Percentiles rank a stretch among this genome's conserved stretches.
Conservation (phyloP, 1,284 basidiomycete species). For the Coniferiporia weirii region DNA sequence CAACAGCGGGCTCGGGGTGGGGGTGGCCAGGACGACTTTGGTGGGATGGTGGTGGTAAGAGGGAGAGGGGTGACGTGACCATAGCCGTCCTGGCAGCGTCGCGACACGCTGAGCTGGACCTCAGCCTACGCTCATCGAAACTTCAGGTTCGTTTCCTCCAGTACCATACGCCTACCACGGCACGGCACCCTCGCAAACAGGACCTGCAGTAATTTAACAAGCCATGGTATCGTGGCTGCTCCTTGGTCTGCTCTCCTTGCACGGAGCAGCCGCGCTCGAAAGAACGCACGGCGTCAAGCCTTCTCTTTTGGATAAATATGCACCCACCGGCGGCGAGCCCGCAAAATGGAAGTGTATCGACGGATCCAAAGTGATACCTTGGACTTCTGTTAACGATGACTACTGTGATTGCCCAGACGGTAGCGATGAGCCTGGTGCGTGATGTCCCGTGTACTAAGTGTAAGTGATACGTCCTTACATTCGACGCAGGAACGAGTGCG, state of each 20-base stretch:
- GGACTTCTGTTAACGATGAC: conserved; percentile 86
- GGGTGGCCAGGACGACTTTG: no score
- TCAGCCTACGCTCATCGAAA: not conserved
- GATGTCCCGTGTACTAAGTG: not conserved
- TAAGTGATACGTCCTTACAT: conserved; percentile 4
- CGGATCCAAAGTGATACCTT: conserved; percentile 66
- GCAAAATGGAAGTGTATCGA: conserved; percentile 67
- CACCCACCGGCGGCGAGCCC: conserved; percentile 35
- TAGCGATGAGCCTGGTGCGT: conserved; percentile 84
- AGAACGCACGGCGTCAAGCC: conserved; percentile 49
- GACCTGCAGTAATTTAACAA: not conserved
- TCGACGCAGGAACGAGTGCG: conserved; percentile 69
- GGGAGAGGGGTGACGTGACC: no score
- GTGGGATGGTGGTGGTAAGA: no score
- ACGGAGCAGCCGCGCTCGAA: conserved; percentile 24
- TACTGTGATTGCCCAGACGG: conserved; percentile 94
- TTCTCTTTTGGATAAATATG: conserved; percentile 41
- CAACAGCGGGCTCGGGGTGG: no score
- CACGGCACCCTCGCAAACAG: not conserved
- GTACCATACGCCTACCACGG: not conserved
- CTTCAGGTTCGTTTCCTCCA: not conserved
- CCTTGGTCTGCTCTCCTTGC: conserved; percentile 7
- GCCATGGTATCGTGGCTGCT: conserved; percentile 17
- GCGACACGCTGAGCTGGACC: not conserved
- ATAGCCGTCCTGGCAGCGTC: not conserved